Evolutionary conservation across 169 alveolate species (phyloP).

Genomic region (Plasmodium gallinaceum): DNA sequence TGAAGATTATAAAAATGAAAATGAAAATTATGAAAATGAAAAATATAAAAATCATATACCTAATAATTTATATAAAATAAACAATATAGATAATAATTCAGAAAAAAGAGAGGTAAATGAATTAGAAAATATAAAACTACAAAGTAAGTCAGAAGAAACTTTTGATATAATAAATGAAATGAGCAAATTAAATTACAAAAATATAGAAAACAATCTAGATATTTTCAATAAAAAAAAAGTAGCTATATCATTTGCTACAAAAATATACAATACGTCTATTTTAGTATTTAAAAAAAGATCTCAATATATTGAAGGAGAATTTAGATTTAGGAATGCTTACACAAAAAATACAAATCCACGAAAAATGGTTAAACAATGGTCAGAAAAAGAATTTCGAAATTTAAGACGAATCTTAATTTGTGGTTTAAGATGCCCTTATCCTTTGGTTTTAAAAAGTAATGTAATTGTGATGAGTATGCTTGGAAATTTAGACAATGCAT

Average conservation of each 20-base stretch:
- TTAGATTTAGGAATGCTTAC: constrained; percentile 97
- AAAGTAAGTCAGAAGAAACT: constrained; percentile 14
- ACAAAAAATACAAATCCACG: constrained; percentile 96
- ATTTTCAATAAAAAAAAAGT: constrained; percentile 16
- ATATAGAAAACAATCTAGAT: constrained; percentile 2
- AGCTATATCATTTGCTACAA: constrained; percentile 94
- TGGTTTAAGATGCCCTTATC: constrained; percentile 95
- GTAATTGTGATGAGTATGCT: constrained; percentile 97
- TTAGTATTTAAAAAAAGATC: constrained; percentile 98
- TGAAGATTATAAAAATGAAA: not conserved
- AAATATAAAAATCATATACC: not conserved
- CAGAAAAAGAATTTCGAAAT: constrained; percentile 99
- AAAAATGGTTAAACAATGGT: constrained; percentile 99
- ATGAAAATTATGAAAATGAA: not conserved
- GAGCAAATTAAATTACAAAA: constrained; percentile 72
- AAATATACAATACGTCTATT: constrained; percentile 98
- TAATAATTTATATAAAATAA: not conserved
- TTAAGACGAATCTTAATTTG: constrained; percentile 93
- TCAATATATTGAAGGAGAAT: constrained; percentile 98
- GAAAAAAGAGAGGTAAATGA: constrained; percentile 4
- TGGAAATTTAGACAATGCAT: constrained; percentile 83
- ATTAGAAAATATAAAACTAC: not conserved
- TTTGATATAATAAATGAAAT: constrained; percentile 57
- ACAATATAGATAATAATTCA: not conserved
- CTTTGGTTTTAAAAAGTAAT: constrained; percentile 95